Base-by-base conservation (phyloP, 2,329 filamentous ascomycete genomes). In the Incumbomyces lentus region DNA sequence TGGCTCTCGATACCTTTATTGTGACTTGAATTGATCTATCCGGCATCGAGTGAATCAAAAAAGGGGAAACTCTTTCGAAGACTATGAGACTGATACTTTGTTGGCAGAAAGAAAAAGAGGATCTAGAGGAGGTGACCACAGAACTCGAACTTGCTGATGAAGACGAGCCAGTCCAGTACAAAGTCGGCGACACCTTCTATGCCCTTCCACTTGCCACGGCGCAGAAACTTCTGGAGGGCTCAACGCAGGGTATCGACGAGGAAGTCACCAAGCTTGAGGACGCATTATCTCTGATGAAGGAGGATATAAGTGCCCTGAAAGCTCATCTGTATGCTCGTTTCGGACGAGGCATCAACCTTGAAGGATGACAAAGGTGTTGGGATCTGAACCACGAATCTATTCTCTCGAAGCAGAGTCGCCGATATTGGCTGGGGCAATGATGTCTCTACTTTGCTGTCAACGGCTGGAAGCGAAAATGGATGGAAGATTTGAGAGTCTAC, bases 131-230 rank as follows among this genome's bases (percentile, higher is more conserved):
- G 65, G 77, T 98, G 46, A 84, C 83, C 1, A 86, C 76, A 45
- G 92, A 98, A 65, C 75, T 98, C 39, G 92, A 98, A 68, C 79
- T 98, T 14, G 86, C 87, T 44, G 90, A 96, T 64, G 92, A 98
- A 64, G 90, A 96, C 58, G 88, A 95, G 44, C 81, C 84, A 60
- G 81, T 98, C 17, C 89, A 86, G 85, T 95, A 96, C 73, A 94
- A 94, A 69, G 22, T 38, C 19, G 92, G 92, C 55, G 92, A 96
- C 65, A 86, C 88, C 5, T 98, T 96, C 70, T 85, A 96, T 65
- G 84, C 87, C 49, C 69, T 98, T 44, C 82, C 84, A 7, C 76
- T 95, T 13, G 69, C 82, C 40, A 84, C 95, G 62, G 92, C 92
- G 2, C 87, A 95, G 62, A 82, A 90, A 56, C 77, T 96, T 67